Percentiles rank a stretch among this genome's conserved stretches.
Conservation (phyloP, 768 basidiomycete genomes). For the Suillus cothurnatus region DNA sequence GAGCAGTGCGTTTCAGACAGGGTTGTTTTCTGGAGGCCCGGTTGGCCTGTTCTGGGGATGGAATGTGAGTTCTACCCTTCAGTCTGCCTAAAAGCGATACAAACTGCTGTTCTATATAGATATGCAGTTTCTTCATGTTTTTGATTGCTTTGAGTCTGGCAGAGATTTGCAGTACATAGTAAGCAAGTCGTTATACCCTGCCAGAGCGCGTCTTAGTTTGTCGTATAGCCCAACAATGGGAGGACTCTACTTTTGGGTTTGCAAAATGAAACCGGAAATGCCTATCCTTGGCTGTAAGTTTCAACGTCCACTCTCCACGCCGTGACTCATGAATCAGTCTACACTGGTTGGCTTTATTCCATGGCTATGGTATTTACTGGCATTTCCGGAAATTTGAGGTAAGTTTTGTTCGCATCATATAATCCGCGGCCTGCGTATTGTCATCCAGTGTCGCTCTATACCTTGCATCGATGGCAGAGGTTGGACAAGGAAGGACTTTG, state of each 20-base stretch:
- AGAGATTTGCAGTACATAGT: constrained; percentile 63
- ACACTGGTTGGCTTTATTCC: constrained; percentile 60
- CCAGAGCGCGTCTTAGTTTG: constrained; percentile 1
- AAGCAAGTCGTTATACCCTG: constrained; percentile 18
- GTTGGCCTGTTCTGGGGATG: constrained; percentile 64
- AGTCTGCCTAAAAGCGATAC: not conserved
- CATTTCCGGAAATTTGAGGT: constrained; percentile 60
- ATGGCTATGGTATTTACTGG: constrained; percentile 63
- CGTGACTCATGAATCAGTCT: constrained; percentile 20
- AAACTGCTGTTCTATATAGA: constrained; percentile 26
- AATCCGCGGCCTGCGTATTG: not conserved
- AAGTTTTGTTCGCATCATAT: not conserved
- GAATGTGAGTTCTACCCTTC: constrained; percentile 44
- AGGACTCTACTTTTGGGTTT: constrained; percentile 65
- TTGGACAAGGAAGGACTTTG: constrained; percentile 46
- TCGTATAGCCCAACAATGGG: constrained; percentile 52
- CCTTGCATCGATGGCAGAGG: constrained; percentile 53
- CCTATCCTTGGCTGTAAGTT: constrained; percentile 55
- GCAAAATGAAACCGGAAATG: constrained; percentile 56
- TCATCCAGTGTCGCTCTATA: constrained; percentile 49
- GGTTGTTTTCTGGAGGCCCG: constrained; percentile 59
- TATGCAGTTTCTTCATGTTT: constrained; percentile 61
- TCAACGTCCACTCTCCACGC: not conserved
- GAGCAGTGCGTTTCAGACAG: constrained; percentile 62
- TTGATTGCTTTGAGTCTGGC: constrained; percentile 57